These are phyloP conservation scores for Globisporangium recalcitrans DNA, from an alignment of 352 stramenopile species.

Conservation along the genomic window DNA sequence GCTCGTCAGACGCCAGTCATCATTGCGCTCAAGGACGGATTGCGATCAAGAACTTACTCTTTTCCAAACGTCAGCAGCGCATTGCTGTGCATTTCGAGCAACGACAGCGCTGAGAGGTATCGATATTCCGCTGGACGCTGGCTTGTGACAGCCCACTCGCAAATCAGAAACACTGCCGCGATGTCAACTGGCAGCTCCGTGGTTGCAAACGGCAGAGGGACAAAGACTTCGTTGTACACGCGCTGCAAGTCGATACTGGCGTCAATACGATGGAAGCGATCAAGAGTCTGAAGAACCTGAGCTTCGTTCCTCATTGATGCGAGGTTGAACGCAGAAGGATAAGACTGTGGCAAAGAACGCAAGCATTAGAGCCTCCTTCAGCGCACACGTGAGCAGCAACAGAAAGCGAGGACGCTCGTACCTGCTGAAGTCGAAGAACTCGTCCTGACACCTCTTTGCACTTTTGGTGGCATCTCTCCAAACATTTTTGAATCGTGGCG, in stretches of 20 bases:
- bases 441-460: conserved; percentile 54
- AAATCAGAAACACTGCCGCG: conserved; percentile 65
- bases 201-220: conserved; percentile 31
- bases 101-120: conserved; percentile 68
- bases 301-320: conserved; percentile 65
- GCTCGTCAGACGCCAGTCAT: neutral
- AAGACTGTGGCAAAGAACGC: conserved; percentile 14
- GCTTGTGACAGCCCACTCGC: conserved; percentile 79
- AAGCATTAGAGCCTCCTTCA: neutral
- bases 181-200: conserved; percentile 62
- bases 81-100: conserved; percentile 82
- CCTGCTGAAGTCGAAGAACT: conserved; percentile 65
- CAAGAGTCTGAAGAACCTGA: conserved; percentile 69
- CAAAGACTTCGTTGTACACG: conserved; percentile 74
- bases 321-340: conserved; percentile 26
- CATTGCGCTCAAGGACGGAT: neutral
- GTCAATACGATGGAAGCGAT: conserved; percentile 77
- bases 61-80: conserved; percentile 51
- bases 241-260: conserved; percentile 60
- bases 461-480: conserved; percentile 45
- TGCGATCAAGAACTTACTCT: conserved; percentile 28
- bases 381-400: neutral
- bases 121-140: conserved; percentile 78
- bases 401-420: conserved; percentile 3
- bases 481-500: conserved; percentile 44